phyloP scores from a whole-genome alignment of 371 early-diverging fungal species.

The Cokeromyces recurvatus region DNA sequence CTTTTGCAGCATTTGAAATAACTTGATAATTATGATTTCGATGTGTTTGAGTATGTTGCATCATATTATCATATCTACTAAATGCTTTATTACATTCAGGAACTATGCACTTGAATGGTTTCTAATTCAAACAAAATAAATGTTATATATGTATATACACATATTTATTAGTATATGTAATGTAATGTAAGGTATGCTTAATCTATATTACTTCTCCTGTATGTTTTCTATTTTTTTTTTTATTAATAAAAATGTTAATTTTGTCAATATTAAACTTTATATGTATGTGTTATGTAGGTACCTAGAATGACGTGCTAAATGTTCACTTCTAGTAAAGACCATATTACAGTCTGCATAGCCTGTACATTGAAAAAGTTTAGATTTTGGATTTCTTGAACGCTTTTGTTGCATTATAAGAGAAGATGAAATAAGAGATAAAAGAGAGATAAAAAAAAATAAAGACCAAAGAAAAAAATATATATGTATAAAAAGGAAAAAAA shows the following conservation, averaged over 20 bases:
- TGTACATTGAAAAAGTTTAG: constrained; percentile 53
- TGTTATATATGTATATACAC: not conserved
- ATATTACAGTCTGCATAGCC: constrained; percentile 58
- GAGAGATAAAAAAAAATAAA: not conserved
- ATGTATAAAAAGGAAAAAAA: too few relatives aligned
- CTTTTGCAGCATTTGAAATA: too few relatives aligned
- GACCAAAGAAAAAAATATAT: too few relatives aligned
- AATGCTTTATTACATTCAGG: constrained; percentile 50
- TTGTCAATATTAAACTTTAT: too few relatives aligned
- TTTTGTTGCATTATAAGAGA: constrained; percentile 8
- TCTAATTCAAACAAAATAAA: constrained; percentile 18
- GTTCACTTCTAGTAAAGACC: constrained; percentile 60
- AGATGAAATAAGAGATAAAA: not conserved
- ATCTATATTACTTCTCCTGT: constrained; percentile 51
- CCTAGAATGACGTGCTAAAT: constrained; percentile 57
- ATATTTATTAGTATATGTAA: not conserved
- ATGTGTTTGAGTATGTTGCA: constrained; percentile 62
- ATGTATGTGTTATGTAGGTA: too few relatives aligned
- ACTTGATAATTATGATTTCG: too few relatives aligned
- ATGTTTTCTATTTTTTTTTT: constrained; percentile 42
- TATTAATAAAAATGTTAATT: too few relatives aligned
- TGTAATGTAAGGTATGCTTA: too few relatives aligned
- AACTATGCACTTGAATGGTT: constrained; percentile 56
- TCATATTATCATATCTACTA: constrained; percentile 62
- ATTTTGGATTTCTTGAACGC: constrained; percentile 15